Evolutionary conservation across 768 basidiomycete species (phyloP).

Genomic region (Kwoniella pini): DNA sequence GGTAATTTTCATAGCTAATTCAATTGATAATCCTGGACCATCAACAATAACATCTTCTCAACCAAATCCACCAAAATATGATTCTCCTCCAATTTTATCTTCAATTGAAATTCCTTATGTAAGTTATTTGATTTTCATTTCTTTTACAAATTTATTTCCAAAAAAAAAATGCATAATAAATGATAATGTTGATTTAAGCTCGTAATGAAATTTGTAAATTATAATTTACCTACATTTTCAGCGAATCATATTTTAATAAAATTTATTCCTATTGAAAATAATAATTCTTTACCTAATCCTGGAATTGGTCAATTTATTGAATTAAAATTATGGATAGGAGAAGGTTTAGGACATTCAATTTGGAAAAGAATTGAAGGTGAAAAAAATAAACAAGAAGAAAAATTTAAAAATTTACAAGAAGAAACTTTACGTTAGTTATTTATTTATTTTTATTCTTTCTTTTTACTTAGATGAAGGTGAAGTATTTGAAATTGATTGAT

Average conservation of each 20-base stretch:
- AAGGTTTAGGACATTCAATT: slow-evolving; percentile 40
- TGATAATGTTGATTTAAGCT: no score
- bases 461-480: no score
- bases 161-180: no score
- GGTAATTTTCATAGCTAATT: slow-evolving; percentile 30
- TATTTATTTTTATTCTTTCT: background rate
- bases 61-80: slow-evolving; percentile 19
- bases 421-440: slow-evolving; percentile 37
- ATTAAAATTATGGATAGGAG: slow-evolving; percentile 39
- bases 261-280: slow-evolving; percentile 26
- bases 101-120: slow-evolving; percentile 38
- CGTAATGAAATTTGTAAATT: slow-evolving; percentile 24
- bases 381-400: slow-evolving; percentile 25
- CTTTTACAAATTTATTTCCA: no score
- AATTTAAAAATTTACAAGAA: slow-evolving; percentile 20
- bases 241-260: slow-evolving; percentile 37
- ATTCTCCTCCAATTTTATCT: slow-evolving; percentile 17
- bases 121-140: background rate
- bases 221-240: slow-evolving; percentile 43
- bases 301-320: slow-evolving; percentile 38
- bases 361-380: slow-evolving; percentile 49
- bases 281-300: slow-evolving; percentile 27
- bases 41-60: slow-evolving; percentile 3
- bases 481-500: no score
- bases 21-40: slow-evolving; percentile 5